A percentile compares a stretch with the other conserved stretches of the same genome.
These are phyloP conservation scores for Aspergillus aculeatinus DNA, from an alignment of 2,329 filamentous ascomycete genomes.

Conservation along the genomic window DNA sequence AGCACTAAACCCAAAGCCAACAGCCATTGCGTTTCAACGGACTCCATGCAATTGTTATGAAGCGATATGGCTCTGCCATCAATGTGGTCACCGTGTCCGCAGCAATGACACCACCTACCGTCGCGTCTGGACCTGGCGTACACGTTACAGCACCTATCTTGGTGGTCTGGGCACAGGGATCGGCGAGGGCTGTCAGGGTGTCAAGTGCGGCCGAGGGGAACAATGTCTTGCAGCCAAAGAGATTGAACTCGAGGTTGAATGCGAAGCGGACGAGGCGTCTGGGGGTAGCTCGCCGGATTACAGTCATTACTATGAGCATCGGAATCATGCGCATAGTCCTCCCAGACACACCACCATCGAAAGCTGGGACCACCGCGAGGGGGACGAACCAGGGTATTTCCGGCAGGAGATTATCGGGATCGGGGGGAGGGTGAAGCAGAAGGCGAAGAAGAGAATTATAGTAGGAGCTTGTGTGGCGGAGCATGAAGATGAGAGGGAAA, in stretches of 20 bases:
- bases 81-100: constrained; percentile 71
- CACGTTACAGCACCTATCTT: constrained; percentile 73
- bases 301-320: constrained; percentile 22
- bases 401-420: constrained; percentile 90
- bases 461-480: constrained; percentile 85
- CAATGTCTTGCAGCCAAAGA: constrained; percentile 73
- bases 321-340: constrained; percentile 10
- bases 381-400: constrained; percentile 66
- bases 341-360: constrained; percentile 14
- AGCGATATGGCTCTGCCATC: constrained; percentile 77
- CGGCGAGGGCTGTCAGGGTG: constrained; percentile 82
- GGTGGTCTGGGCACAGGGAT: constrained; percentile 83
- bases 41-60: constrained; percentile 58
- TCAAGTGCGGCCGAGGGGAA: constrained; percentile 79
- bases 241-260: constrained; percentile 81
- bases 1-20: constrained; percentile 29
- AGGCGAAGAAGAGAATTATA: constrained; percentile 76
- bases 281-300: constrained; percentile 33
- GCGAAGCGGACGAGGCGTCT: constrained; percentile 67
- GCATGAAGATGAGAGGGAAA: constrained; percentile 73
- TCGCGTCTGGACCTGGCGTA: constrained; percentile 84
- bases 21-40: constrained; percentile 49
- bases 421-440: constrained; percentile 82
- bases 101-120: constrained; percentile 59
- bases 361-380: constrained; percentile 28